Conservation (phyloP, 2,329 filamentous ascomycete genomes). For the Pseudogymnoascus sp. region DNA sequence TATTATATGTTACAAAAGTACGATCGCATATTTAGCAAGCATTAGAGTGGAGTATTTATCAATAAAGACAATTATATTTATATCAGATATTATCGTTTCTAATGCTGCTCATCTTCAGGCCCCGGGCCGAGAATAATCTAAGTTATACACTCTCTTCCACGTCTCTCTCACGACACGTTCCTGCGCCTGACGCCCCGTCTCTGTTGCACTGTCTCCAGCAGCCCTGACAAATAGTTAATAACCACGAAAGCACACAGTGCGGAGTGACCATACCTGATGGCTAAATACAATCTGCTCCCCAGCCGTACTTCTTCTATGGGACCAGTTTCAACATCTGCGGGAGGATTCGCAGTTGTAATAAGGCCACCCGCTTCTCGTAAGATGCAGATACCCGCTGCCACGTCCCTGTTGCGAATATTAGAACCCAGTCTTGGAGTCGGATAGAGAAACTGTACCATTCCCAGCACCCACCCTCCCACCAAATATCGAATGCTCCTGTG, state of each 20-base stretch:
- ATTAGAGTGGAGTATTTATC: slow-evolving; percentile 1
- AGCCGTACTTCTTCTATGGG: slow-evolving; percentile 51
- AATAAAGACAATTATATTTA: not conserved
- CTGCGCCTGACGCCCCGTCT: slow-evolving; percentile 58
- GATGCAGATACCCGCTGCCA: slow-evolving; percentile 66
- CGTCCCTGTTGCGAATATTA: slow-evolving; percentile 45
- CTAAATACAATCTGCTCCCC: slow-evolving; percentile 62
- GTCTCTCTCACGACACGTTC: slow-evolving; percentile 64
- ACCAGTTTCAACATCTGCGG: slow-evolving; percentile 44
- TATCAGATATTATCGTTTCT: not conserved
- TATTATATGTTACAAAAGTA: slow-evolving; percentile 3
- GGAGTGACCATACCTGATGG: slow-evolving; percentile 44
- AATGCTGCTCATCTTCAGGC: slow-evolving; percentile 27
- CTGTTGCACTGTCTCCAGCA: slow-evolving; percentile 50
- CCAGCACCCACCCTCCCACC: slow-evolving; percentile 78
- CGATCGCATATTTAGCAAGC: not conserved
- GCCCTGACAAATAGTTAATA: slow-evolving; percentile 37
- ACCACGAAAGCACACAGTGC: not conserved
- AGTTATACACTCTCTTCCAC: slow-evolving; percentile 56
- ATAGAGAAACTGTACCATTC: slow-evolving; percentile 49
- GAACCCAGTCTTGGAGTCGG: not conserved
- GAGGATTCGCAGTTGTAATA: slow-evolving; percentile 66
- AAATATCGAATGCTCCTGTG: slow-evolving; percentile 69
- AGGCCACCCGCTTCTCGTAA: slow-evolving; percentile 65
- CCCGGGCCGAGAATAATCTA: slow-evolving; percentile 61